Evolutionary conservation across 345 rosid genomes (phyloP).

Genomic region (Rhizophora apiculata): DNA sequence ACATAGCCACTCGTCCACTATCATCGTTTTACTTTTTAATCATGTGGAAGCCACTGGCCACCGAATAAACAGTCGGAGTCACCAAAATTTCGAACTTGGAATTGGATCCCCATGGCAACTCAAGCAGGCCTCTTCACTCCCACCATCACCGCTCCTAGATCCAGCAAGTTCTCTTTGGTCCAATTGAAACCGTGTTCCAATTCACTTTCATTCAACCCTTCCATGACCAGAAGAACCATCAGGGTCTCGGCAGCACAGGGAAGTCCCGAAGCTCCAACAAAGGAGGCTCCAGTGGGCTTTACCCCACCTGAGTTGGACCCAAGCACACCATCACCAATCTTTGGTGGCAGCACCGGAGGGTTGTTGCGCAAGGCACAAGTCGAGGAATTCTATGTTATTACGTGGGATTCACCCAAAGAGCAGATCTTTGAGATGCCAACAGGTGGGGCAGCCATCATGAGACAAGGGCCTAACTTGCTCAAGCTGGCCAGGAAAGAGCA

Average conservation of each 20-base stretch:
- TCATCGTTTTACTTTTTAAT: neutral
- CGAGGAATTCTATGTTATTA: constrained; percentile 81
- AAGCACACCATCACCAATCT: constrained; percentile 82
- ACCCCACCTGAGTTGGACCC: constrained; percentile 74
- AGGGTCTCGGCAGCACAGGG: constrained; percentile 37
- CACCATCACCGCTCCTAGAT: constrained; percentile 41
- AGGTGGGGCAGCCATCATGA: constrained; percentile 90
- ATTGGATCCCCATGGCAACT: constrained; percentile 52
- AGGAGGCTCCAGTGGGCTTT: constrained; percentile 71
- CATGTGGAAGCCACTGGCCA: neutral
- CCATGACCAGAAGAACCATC: constrained; percentile 35
- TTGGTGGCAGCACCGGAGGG: constrained; percentile 80
- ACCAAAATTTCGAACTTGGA: neutral
- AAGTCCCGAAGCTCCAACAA: constrained; percentile 26
- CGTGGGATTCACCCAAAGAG: constrained; percentile 87
- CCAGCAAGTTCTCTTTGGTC: constrained; percentile 30
- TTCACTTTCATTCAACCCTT: constrained; percentile 25
- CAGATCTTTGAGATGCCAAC: constrained; percentile 95
- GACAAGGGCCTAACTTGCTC: constrained; percentile 78
- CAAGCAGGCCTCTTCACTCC: constrained; percentile 58
- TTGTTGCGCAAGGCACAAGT: constrained; percentile 71
- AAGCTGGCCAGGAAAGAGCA: constrained; percentile 87
- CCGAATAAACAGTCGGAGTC: neutral
- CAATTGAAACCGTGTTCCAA: constrained; percentile 42
- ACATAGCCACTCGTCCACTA: neutral